Conservation (phyloP, 2,329 filamentous ascomycete species). For the Rasamsonia emersonii region DNA sequence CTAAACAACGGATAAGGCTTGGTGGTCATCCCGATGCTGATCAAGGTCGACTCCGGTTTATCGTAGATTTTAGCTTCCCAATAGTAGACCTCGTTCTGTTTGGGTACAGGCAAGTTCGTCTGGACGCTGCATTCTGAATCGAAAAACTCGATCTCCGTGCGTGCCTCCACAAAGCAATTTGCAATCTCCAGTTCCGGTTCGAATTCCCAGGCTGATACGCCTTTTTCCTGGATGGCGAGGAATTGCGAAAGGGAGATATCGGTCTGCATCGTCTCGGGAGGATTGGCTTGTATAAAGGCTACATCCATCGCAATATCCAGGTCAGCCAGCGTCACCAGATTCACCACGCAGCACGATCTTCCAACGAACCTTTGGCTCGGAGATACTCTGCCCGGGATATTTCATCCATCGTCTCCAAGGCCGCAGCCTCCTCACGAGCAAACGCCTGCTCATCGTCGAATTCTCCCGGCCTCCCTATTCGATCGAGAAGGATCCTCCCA, state of each 20-base stretch:
- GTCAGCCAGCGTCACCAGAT: constrained; percentile 8
- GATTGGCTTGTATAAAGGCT: constrained; percentile 93
- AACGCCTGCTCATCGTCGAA: constrained; percentile 98
- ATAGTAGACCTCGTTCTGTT: constrained; percentile 99
- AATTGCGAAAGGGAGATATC: constrained; percentile 98
- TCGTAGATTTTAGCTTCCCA: constrained; percentile 99
- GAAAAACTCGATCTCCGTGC: constrained; percentile 98
- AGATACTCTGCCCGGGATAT: constrained; percentile 82
- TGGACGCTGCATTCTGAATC: constrained; percentile 96
- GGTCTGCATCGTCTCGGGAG: constrained; percentile 87
- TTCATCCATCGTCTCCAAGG: constrained; percentile 92
- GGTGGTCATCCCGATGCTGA: constrained; percentile 90
- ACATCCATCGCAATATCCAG: constrained; percentile 4
- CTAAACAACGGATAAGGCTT: constrained; percentile 96
- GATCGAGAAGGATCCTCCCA: constrained; percentile 85
- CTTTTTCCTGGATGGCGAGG: constrained; percentile 96
- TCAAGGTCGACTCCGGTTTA: constrained; percentile 77
- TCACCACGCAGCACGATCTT: constrained; percentile 1
- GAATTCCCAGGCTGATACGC: constrained; percentile 99
- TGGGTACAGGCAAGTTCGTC: constrained; percentile 91
- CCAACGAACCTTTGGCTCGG: constrained; percentile 72
- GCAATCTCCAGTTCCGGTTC: constrained; percentile 98
- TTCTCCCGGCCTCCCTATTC: constrained; percentile 86
- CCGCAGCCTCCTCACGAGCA: constrained; percentile 85
- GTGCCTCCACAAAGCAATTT: constrained; percentile 93